Conservation (phyloP, 2,329 filamentous ascomycete genomes). For the Stemphylium lycopersici region DNA sequence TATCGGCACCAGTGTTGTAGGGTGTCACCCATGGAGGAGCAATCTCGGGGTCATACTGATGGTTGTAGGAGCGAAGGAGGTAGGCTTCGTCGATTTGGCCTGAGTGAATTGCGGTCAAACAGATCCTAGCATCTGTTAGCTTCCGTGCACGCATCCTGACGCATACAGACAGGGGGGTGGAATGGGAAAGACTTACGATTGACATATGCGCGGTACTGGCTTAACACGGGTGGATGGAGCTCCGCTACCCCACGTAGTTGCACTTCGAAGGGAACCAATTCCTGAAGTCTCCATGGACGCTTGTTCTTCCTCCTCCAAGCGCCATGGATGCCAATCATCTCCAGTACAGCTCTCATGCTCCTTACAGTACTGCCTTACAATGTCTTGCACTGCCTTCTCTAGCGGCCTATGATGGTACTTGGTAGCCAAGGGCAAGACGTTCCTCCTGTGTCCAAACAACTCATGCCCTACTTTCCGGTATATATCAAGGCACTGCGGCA, state of each 20-base stretch:
- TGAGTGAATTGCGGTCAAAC: constrained; percentile 57
- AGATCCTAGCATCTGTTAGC: constrained; percentile 42
- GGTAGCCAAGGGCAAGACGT: constrained; percentile 53
- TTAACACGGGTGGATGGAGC: constrained; percentile 8
- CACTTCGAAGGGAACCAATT: constrained; percentile 18
- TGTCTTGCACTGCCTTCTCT: constrained; percentile 54
- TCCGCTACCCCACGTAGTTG: constrained; percentile 27
- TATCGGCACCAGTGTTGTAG: constrained; percentile 57
- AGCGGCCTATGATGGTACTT: constrained; percentile 58
- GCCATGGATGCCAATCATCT: constrained; percentile 54
- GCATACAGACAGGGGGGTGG: background rate
- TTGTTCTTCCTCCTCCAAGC: constrained; percentile 10
- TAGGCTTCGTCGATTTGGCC: constrained; percentile 56
- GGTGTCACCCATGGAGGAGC: constrained; percentile 54
- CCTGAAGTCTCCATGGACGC: background rate
- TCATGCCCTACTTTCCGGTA: constrained; percentile 56
- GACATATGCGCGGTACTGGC: constrained; percentile 45
- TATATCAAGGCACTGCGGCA: constrained; percentile 55
- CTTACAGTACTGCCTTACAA: constrained; percentile 54
- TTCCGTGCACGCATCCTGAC: background rate
- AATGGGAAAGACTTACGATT: constrained; percentile 38
- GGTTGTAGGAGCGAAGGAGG: constrained; percentile 56
- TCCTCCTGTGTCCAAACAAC: constrained; percentile 54
- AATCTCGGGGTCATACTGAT: constrained; percentile 51
- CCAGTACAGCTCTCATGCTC: constrained; percentile 52